These are phyloP conservation scores for Chlorella sp. DNA, from an alignment of 139 green algal species.

Conservation along the genomic window DNA sequence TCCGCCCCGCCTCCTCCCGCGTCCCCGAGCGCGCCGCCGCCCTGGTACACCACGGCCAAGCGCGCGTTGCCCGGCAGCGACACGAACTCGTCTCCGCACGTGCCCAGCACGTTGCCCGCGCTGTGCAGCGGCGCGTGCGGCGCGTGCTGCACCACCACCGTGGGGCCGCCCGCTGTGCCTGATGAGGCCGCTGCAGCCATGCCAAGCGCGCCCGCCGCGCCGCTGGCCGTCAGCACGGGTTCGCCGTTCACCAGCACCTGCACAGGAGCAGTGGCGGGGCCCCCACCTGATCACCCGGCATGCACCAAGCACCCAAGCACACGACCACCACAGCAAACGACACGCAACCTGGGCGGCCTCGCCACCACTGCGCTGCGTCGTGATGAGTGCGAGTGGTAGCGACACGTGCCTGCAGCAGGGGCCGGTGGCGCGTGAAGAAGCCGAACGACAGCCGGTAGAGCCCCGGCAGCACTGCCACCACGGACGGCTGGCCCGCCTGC, in stretches of 20 bases:
- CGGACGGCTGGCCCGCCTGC: conserved; percentile 38
- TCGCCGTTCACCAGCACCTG: conserved; percentile 21
- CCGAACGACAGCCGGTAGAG: conserved; percentile 40
- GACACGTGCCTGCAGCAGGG: neutral
- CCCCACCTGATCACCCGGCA: too few species aligned
- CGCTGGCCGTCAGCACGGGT: conserved; percentile 7
- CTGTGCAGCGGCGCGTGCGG: neutral
- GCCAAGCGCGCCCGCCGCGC: neutral
- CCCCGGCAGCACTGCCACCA: conserved; percentile 23
- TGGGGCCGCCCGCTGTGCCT: too few species aligned
- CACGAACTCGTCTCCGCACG: neutral
- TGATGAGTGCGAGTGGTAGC: too few species aligned
- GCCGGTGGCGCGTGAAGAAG: neutral
- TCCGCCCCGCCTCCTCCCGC: neutral
- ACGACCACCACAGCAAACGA: too few species aligned
- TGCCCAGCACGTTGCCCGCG: neutral
- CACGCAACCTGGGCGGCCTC: too few species aligned
- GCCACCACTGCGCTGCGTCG: too few species aligned
- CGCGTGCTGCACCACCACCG: neutral
- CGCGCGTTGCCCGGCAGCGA: conserved; percentile 1
- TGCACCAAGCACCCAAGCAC: too few species aligned
- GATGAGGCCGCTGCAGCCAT: neutral
- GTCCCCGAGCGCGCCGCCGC: too few species aligned
- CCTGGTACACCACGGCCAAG: neutral
- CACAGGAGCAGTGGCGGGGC: too few species aligned